phyloP scores from a whole-genome alignment of 176 grass and related monocot species.

The Tillandsia leiboldiana region DNA sequence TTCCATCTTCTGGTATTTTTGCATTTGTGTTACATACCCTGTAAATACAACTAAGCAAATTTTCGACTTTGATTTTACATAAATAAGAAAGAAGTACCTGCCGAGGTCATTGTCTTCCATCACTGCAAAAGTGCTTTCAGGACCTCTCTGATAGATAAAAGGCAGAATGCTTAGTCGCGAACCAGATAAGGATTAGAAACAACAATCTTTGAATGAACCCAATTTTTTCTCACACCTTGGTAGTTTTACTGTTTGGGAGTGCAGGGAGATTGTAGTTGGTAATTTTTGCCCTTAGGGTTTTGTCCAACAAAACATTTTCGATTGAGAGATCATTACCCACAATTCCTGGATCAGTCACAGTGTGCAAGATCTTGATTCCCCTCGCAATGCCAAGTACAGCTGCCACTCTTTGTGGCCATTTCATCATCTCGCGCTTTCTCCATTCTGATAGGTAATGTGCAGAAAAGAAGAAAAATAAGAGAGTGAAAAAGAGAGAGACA shows the following conservation, averaged over 20 bases:
- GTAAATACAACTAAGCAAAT: not conserved
- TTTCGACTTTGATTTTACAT: not conserved
- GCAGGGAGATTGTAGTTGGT: slow-evolving; percentile 84
- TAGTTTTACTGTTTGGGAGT: slow-evolving; percentile 42
- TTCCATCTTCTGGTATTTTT: not conserved
- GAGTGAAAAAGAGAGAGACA: not conserved
- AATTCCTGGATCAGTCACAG: slow-evolving; percentile 65
- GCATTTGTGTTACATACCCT: not conserved
- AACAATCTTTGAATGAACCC: not conserved
- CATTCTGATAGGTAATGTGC: slow-evolving; percentile 37
- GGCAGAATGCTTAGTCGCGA: not conserved
- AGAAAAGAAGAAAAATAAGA: not conserved
- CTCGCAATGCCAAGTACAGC: slow-evolving; percentile 55
- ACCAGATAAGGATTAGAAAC: not conserved
- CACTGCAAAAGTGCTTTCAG: not conserved
- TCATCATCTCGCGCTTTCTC: slow-evolving; percentile 48
- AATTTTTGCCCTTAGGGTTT: slow-evolving; percentile 75
- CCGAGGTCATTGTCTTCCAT: not conserved
- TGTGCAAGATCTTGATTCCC: slow-evolving; percentile 90
- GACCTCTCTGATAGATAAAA: slow-evolving; percentile 2
- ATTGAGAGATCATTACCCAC: slow-evolving; percentile 81
- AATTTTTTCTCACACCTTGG: slow-evolving; percentile 32
- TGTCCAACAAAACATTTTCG: slow-evolving; percentile 65
- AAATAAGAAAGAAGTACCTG: not conserved
- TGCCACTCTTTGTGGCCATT: slow-evolving; percentile 65